phyloP scores from a whole-genome alignment of 2,329 filamentous ascomycete genomes.

The Microcyclospora tardicrescens region DNA sequence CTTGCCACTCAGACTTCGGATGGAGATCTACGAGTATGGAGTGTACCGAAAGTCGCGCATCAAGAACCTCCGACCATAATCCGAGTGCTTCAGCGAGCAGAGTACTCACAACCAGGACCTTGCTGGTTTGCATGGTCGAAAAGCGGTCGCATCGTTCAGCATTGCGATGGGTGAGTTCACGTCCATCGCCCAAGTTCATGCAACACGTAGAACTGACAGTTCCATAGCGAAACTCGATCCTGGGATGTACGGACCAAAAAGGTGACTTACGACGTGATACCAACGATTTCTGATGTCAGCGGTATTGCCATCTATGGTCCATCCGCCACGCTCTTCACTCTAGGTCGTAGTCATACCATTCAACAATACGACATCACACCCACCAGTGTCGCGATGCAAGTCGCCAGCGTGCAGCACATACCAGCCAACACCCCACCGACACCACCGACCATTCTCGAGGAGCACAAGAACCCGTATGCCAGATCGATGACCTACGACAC shows the following conservation, averaged over 20 bases:
- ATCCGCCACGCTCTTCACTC: slow-evolving; percentile 80
- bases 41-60: slow-evolving; percentile 69
- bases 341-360: slow-evolving; percentile 75
- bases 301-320: slow-evolving; percentile 82
- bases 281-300: slow-evolving; percentile 66
- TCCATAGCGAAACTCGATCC: slow-evolving; percentile 61
- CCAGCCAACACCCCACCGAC: slow-evolving; percentile 67
- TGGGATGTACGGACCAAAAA: slow-evolving; percentile 99
- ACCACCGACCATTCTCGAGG: slow-evolving; percentile 68
- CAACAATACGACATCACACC: slow-evolving; percentile 94
- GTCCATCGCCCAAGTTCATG: neutral
- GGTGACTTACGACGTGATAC: slow-evolving; percentile 78
- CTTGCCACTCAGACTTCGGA: slow-evolving; percentile 76
- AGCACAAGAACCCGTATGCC: slow-evolving; percentile 40
- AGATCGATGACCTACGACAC: slow-evolving; percentile 32
- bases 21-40: slow-evolving; percentile 91
- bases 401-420: slow-evolving; percentile 76
- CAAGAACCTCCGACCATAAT: slow-evolving; percentile 72
- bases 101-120: slow-evolving; percentile 58
- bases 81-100: slow-evolving; percentile 67
- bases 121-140: slow-evolving; percentile 99
- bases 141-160: slow-evolving; percentile 90
- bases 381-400: slow-evolving; percentile 51
- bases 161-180: slow-evolving; percentile 65
- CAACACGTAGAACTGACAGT: neutral